A percentile compares a stretch with the other conserved stretches of the same genome.
phyloP scores from a whole-genome alignment of 257 asterid genomes.

The Ehretia macrophylla region DNA sequence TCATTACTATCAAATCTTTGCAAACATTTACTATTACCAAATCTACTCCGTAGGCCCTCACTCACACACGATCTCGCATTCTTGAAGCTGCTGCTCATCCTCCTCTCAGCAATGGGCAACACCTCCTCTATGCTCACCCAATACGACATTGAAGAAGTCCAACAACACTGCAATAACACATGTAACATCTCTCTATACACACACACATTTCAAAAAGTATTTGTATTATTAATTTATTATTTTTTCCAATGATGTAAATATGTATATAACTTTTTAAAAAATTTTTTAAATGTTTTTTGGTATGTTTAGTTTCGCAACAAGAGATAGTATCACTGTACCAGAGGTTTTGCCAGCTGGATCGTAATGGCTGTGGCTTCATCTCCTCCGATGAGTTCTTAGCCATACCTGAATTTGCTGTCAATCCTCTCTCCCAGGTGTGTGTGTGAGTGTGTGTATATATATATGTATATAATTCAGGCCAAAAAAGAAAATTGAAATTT shows the following conservation, averaged over 20 bases:
- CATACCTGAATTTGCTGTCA: constrained; percentile 87
- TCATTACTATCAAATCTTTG: no score
- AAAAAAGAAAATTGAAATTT: neutral
- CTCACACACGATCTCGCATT: neutral
- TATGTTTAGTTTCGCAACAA: constrained; percentile 68
- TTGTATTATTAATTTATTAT: neutral
- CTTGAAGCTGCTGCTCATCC: neutral
- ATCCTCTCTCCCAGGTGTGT: constrained; percentile 75
- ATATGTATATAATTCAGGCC: neutral
- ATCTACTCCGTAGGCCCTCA: no score
- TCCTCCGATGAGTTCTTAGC: constrained; percentile 84
- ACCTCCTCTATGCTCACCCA: constrained; percentile 85
- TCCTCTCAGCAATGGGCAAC: constrained; percentile 50
- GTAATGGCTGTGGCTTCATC: constrained; percentile 81
- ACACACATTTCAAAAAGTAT: no score
- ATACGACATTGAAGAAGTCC: constrained; percentile 90
- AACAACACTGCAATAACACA: constrained; percentile 66
- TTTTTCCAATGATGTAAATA: neutral
- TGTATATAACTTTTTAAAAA: neutral
- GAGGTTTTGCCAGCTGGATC: constrained; percentile 93
- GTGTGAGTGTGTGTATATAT: neutral
- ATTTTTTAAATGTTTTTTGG: neutral
- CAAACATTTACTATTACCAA: no score
- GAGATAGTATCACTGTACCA: constrained; percentile 78
- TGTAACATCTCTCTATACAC: constrained; percentile 29